Percentiles rank a stretch among this genome's conserved stretches.
Conservation (phyloP, 148 eudicot genomes). For the Diospyros kaki region DNA sequence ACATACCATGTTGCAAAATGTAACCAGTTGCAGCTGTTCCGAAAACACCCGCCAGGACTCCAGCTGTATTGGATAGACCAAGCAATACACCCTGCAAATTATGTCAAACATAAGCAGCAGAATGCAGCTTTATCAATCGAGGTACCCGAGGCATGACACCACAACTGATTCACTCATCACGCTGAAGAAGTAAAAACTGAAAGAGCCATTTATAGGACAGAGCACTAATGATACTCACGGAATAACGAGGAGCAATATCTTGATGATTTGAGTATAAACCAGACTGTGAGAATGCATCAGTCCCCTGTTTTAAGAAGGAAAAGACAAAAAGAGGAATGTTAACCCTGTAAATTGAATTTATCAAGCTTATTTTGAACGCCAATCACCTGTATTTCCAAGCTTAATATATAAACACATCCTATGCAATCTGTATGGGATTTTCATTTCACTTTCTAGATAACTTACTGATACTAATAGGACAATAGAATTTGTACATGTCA, state of each 20-base stretch:
- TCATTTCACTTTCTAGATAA: not conserved
- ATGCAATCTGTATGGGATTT: not conserved
- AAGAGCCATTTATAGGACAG: not conserved
- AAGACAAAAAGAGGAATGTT: not conserved
- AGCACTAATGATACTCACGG: conserved; percentile 42
- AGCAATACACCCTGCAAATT: conserved; percentile 73
- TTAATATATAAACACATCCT: not conserved
- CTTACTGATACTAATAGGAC: not conserved
- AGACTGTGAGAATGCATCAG: conserved; percentile 95
- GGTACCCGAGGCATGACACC: no score
- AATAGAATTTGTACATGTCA: not conserved
- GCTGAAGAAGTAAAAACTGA: not conserved
- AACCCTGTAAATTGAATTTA: not conserved
- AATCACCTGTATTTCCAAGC: no score
- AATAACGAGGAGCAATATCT: conserved; percentile 94
- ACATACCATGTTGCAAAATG: conserved; percentile 87
- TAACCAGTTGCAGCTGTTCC: conserved; percentile 97
- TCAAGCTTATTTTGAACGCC: not conserved
- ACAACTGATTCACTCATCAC: not conserved
- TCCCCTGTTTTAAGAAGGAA: conserved; percentile 49
- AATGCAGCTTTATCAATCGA: no score
- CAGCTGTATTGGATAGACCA: conserved; percentile 93
- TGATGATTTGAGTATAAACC: conserved; percentile 97
- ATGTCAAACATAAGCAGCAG: not conserved
- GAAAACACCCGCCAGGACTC: conserved; percentile 88